Evolutionary conservation across 2,329 filamentous ascomycete species (phyloP).

Genomic region (Nemania abortiva): DNA sequence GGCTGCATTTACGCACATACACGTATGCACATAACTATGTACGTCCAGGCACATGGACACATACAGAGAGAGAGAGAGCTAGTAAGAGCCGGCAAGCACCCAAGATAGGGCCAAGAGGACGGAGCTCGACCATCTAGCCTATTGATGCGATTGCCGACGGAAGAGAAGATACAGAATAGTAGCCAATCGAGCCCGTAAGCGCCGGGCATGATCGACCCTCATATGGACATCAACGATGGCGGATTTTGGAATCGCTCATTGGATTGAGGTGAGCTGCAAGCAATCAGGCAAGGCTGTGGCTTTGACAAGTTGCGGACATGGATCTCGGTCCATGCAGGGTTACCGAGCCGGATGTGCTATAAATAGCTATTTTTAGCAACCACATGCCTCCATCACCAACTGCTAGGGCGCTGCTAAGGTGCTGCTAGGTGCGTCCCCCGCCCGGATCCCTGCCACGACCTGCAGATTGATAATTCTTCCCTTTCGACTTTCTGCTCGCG

Average conservation of each 20-base stretch:
- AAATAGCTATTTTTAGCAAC: slow-evolving; percentile 53
- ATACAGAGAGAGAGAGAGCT: background rate
- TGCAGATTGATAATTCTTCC: slow-evolving; percentile 26
- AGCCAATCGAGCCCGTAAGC: slow-evolving; percentile 32
- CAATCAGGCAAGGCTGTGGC: slow-evolving; percentile 44
- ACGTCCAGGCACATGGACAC: background rate
- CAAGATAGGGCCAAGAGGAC: slow-evolving; percentile 6
- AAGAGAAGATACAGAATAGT: background rate
- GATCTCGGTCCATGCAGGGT: slow-evolving; percentile 41
- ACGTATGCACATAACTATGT: background rate
- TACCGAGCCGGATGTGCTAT: slow-evolving; percentile 49
- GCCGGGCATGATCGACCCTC: slow-evolving; percentile 29
- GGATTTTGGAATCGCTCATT: slow-evolving; percentile 29
- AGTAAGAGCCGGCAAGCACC: background rate
- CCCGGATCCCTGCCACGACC: slow-evolving; percentile 27
- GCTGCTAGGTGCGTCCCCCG: slow-evolving; percentile 16
- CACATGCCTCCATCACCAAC: slow-evolving; percentile 33
- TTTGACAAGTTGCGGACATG: slow-evolving; percentile 38
- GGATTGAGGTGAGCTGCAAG: slow-evolving; percentile 36
- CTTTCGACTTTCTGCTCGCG: slow-evolving; percentile 17
- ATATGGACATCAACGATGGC: slow-evolving; percentile 19
- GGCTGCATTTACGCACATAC: background rate
- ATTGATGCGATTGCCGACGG: slow-evolving; percentile 18
- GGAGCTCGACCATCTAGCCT: slow-evolving; percentile 3
- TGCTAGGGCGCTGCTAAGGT: slow-evolving; percentile 21